phyloP scores from a whole-genome alignment of 192 early-diverging fungal genomes.

The Coemansia sp. region DNA sequence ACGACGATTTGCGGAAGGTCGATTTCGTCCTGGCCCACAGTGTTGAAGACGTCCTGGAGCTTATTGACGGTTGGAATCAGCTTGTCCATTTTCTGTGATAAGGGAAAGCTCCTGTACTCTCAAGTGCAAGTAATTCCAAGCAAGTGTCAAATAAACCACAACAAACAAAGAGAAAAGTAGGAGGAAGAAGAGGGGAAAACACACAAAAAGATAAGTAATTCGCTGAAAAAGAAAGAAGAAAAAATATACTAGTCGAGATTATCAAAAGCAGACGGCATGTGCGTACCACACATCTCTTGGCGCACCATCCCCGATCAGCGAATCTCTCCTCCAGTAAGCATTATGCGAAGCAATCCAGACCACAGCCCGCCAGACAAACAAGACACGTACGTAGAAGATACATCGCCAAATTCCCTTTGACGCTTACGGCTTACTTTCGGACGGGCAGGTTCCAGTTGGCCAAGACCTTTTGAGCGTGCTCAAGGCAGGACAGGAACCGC shows the following conservation, averaged over 20 bases:
- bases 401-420: background rate
- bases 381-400: no score
- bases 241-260: background rate
- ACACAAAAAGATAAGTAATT: slow-evolving; percentile 9
- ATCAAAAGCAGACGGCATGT: background rate
- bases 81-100: slow-evolving; percentile 64
- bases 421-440: slow-evolving; percentile 7
- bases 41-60: slow-evolving; percentile 80
- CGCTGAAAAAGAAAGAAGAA: slow-evolving; percentile 8
- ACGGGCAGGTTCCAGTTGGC: slow-evolving; percentile 29
- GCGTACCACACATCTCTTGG: background rate
- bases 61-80: slow-evolving; percentile 81
- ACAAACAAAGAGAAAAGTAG: background rate
- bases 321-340: background rate
- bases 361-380: background rate
- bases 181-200: slow-evolving; percentile 7
- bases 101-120: background rate
- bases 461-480: slow-evolving; percentile 45
- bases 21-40: slow-evolving; percentile 72
- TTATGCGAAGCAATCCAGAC: slow-evolving; percentile 1
- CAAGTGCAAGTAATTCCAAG: slow-evolving; percentile 11
- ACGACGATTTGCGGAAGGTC: slow-evolving; percentile 87
- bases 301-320: background rate
- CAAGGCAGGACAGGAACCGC: slow-evolving; percentile 48
- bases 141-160: background rate